Conservation (phyloP, 2,329 filamentous ascomycete genomes). For the Septoria linicola region DNA sequence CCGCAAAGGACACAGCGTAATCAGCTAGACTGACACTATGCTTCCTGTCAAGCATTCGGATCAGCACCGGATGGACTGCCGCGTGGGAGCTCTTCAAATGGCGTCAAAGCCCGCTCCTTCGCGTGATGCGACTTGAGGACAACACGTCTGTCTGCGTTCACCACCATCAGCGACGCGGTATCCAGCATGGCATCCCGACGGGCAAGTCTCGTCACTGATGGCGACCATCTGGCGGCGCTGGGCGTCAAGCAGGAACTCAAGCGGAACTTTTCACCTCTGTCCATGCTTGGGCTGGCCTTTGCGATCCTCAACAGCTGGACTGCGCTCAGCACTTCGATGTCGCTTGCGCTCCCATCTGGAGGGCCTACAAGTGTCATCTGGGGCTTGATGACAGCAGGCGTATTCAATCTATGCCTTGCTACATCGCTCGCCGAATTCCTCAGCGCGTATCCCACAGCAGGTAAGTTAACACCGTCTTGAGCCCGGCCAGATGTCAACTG, state of each 20-base stretch:
- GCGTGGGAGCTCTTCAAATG: constrained; percentile 14
- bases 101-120: background rate
- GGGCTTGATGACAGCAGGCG: constrained; percentile 58
- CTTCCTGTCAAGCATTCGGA: background rate
- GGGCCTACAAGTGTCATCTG: constrained; percentile 71
- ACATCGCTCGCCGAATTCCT: constrained; percentile 67
- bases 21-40: constrained; percentile 1
- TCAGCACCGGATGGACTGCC: background rate
- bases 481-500: too few relatives aligned
- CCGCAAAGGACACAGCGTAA: constrained; percentile 4
- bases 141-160: background rate
- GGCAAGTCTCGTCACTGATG: constrained; percentile 41
- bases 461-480: constrained; percentile 15
- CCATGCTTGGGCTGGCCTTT: constrained; percentile 63
- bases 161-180: background rate
- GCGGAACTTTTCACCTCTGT: constrained; percentile 58
- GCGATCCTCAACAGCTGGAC: constrained; percentile 66
- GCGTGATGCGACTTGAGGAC: background rate
- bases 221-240: constrained; percentile 54
- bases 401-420: constrained; percentile 70
- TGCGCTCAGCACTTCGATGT: constrained; percentile 58
- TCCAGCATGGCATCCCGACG: constrained; percentile 6
- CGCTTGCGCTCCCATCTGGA: constrained; percentile 66
- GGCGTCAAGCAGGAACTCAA: constrained; percentile 60
- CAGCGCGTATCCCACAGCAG: constrained; percentile 55